phyloP scores from a whole-genome alignment of 208 protist genomes.

The Angomonas ambiguus region DNA sequence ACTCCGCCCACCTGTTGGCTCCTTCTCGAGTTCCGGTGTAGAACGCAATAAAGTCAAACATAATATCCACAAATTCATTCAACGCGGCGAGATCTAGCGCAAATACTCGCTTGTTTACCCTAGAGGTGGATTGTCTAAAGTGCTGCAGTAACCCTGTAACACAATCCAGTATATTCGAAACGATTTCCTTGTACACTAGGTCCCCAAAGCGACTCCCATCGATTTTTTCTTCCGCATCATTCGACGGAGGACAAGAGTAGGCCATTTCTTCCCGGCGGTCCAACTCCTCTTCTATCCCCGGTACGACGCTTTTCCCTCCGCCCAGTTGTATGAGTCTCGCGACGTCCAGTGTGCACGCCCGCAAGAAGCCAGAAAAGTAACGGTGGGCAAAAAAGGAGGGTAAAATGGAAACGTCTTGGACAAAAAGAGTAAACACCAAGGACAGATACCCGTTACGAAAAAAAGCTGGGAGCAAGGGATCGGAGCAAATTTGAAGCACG shows the following conservation, averaged over 20 bases:
- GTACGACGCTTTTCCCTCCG: constrained; percentile 14
- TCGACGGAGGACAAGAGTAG: constrained; percentile 18
- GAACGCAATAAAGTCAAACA: constrained; percentile 32
- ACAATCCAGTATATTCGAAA: constrained; percentile 28
- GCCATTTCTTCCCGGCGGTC: constrained; percentile 27
- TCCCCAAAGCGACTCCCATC: constrained; percentile 24
- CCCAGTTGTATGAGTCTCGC: constrained; percentile 35
- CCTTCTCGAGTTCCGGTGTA: not conserved
- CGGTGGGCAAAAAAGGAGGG: constrained; percentile 29
- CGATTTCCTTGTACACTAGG: constrained; percentile 24
- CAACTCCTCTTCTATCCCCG: constrained; percentile 28
- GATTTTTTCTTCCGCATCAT: constrained; percentile 24
- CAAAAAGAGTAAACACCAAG: constrained; percentile 32
- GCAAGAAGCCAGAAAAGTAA: constrained; percentile 29
- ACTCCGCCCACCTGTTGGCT: not conserved
- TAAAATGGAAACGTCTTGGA: constrained; percentile 27
- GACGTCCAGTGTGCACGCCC: constrained; percentile 29
- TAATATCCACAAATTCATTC: constrained; percentile 30
- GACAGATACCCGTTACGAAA: constrained; percentile 30
- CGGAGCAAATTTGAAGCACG: constrained; percentile 33
- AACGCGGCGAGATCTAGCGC: constrained; percentile 23
- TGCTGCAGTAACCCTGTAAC: constrained; percentile 18
- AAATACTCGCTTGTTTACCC: constrained; percentile 26
- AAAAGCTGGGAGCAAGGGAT: constrained; percentile 28
- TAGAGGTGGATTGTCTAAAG: constrained; percentile 21